phyloP scores from a whole-genome alignment of 2,329 filamentous ascomycete species.

The Mycosphaerelloides madeirae region DNA sequence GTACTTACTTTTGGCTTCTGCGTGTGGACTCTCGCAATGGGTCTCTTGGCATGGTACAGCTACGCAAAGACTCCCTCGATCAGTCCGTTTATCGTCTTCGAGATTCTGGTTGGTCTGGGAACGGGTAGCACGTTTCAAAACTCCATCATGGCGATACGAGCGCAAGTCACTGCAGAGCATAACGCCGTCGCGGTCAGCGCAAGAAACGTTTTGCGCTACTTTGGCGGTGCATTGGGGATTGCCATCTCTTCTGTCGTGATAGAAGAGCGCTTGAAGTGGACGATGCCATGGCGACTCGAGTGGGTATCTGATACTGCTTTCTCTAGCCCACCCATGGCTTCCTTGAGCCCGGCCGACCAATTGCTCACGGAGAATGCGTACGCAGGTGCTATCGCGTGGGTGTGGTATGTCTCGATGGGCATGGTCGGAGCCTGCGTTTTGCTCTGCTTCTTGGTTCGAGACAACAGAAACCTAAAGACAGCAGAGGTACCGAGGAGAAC shows the following conservation, averaged over 20 bases:
- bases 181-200: constrained; percentile 19
- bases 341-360: constrained; percentile 2
- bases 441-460: constrained; percentile 13
- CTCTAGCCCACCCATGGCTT: constrained; percentile 6
- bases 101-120: constrained; percentile 18
- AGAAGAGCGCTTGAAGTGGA: background rate
- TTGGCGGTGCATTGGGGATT: constrained; percentile 21
- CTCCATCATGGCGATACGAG: constrained; percentile 19
- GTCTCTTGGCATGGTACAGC: constrained; percentile 3
- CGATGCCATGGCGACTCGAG: constrained; percentile 8
- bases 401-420: constrained; percentile 11
- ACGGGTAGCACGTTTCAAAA: constrained; percentile 22
- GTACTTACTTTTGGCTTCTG: constrained; percentile 19
- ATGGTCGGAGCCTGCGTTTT: constrained; percentile 13
- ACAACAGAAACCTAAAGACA: no score
- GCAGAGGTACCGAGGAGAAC: no score
- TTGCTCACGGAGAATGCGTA: constrained; percentile 11
- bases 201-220: constrained; percentile 19
- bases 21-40: constrained; percentile 16
- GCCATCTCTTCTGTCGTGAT: constrained; percentile 17
- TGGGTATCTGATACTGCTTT: constrained; percentile 10
- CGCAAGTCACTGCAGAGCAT: constrained; percentile 15
- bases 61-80: no score
- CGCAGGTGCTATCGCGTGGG: constrained; percentile 10
- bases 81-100: constrained; percentile 8